Evolutionary conservation across 108 stramenopile species (phyloP), one percentile per base, ranked within the genome.

Genomic region (Fistulifera pelliculosa): DNA sequence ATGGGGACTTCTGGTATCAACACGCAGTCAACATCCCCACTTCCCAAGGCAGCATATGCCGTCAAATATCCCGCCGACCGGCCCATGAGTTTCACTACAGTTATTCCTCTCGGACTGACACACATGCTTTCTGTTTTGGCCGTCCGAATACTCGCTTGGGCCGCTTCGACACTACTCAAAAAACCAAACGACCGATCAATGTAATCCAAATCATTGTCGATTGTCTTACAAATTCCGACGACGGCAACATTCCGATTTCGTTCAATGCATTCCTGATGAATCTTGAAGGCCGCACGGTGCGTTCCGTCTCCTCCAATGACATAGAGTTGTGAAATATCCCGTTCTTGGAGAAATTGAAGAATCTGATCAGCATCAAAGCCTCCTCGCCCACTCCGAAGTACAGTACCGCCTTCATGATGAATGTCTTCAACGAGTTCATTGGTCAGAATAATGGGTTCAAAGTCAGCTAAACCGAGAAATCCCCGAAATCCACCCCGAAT

Each of bases 131-230:
- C 94, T 5, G 71, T 81, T 15, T 77, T 74, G 7, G 86, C 86
- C 18, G 74, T 69, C 0, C 64, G 61, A 28, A 88, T 83, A 39
- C 75, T 65, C 6, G 52, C 66, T 48, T 75, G 75, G 2, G 93
- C 89, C 4, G 85, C 83, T 62, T 90, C 79, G 2, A 93, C 83
- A 0, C 88, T 76, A 18, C 77, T 82, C 21, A 56, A 55, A 60
- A 95, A 95, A 6, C 94, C 94, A 53, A 95, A 95, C 10, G 76
- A 72, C 1, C 89, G 66, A 66, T 94, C 93, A 47, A 94, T 80
- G 25, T 79, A 48, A 54, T 65, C 83, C 35, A 94, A 62, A 62
- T 94, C 93, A 64, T 93, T 93, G 60, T 85, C 83, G 45, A 88
- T 88, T 10, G 87, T 84, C 56, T 85, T 94, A 24, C 87, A 87